Conservation (phyloP, 1,284 basidiomycete species). For the Bjerkandera adusta region DNA sequence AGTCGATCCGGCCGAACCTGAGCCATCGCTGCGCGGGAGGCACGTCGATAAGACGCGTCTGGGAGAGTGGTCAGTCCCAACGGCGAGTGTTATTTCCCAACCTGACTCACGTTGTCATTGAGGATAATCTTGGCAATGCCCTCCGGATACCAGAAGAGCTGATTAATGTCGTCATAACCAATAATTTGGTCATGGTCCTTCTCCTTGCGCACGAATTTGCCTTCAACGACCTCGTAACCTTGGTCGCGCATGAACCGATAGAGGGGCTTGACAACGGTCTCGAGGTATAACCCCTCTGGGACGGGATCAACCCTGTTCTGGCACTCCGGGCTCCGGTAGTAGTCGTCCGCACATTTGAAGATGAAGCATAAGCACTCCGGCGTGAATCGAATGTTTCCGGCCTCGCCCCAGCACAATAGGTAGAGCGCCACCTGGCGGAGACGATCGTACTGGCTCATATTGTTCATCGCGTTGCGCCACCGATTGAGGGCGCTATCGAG, state of each 20-base stretch:
- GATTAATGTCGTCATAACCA: conserved; percentile 99
- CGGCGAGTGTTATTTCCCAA: conserved; percentile 2
- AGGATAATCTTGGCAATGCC: conserved; percentile 92
- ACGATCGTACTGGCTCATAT: conserved; percentile 98
- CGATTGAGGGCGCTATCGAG: conserved; percentile 90
- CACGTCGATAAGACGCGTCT: conserved; percentile 88
- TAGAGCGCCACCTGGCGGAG: conserved; percentile 95
- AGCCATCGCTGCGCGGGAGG: conserved; percentile 89
- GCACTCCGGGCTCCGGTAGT: conserved; percentile 97
- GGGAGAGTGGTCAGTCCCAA: conserved; percentile 6
- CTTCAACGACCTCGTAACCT: conserved; percentile 94
- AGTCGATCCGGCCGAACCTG: conserved; percentile 88
- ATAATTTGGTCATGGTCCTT: conserved; percentile 95
- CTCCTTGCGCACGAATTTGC: conserved; percentile 93
- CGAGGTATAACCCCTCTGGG: conserved; percentile 92
- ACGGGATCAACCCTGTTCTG: conserved; percentile 94
- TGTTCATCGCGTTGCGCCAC: conserved; percentile 99
- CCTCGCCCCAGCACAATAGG: conserved; percentile 98
- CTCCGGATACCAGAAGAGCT: conserved; percentile 99
- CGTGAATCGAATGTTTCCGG: conserved; percentile 94
- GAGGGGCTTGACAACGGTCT: conserved; percentile 90
- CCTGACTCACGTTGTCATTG: conserved; percentile 69
- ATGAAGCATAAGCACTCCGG: conserved; percentile 99
- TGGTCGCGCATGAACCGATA: conserved; percentile 98
- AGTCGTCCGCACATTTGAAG: conserved; percentile 99